A percentile compares a stretch with the other conserved stretches of the same genome.
phyloP scores from a whole-genome alignment of 2,329 filamentous ascomycete species.

The Arthrobotrys sinensis region DNA sequence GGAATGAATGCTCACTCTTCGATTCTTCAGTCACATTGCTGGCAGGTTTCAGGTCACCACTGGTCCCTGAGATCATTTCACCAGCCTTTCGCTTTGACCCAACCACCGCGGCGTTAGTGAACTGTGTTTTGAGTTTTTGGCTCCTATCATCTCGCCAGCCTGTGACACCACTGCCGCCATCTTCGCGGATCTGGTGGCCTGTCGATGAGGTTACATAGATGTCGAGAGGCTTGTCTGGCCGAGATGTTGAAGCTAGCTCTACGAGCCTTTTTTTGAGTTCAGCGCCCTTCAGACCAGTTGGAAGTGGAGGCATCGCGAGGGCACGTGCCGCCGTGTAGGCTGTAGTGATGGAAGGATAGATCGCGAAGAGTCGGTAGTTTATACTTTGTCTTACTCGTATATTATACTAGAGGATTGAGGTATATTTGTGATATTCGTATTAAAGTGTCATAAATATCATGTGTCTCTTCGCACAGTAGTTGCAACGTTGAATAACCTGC shows the following conservation, averaged over 20 bases:
- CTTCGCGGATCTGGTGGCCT: constrained; percentile 54
- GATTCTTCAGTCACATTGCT: constrained; percentile 5
- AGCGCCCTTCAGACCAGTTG: constrained; percentile 49
- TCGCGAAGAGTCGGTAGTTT: background rate
- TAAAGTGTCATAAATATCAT: background rate
- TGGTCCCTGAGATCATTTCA: constrained; percentile 1
- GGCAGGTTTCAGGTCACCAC: background rate
- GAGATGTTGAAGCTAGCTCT: constrained; percentile 48
- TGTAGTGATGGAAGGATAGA: background rate
- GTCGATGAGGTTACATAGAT: constrained; percentile 56
- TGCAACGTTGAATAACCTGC: background rate
- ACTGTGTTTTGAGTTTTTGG: constrained; percentile 53
- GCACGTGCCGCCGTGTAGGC: constrained; percentile 46
- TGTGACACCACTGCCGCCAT: constrained; percentile 43
- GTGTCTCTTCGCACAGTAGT: background rate
- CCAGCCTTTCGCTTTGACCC: constrained; percentile 33
- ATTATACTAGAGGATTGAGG: background rate
- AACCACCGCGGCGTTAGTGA: constrained; percentile 30
- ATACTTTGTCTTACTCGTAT: constrained; percentile 2
- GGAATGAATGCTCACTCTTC: constrained; percentile 5
- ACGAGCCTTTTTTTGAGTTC: constrained; percentile 55
- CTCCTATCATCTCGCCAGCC: constrained; percentile 53
- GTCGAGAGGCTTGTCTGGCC: constrained; percentile 42
- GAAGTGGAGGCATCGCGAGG: constrained; percentile 44
- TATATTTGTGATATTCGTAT: background rate